Conservation (phyloP, 208 protist genomes). For the Leishmania aethiopica region DNA sequence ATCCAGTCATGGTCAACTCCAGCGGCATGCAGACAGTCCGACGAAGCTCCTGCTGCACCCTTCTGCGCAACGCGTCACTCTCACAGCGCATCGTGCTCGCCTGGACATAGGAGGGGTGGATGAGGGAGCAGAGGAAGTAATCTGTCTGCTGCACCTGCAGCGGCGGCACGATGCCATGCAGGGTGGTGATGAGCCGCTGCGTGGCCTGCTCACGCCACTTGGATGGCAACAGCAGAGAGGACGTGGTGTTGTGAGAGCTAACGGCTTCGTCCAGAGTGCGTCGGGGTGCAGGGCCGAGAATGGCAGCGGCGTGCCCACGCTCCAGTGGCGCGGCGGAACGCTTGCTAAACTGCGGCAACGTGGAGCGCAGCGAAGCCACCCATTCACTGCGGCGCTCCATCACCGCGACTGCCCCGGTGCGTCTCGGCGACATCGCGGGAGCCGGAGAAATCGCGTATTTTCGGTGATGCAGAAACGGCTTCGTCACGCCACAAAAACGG, state of each 20-base stretch:
- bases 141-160: constrained; percentile 38
- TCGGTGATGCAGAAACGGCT: not conserved
- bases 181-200: constrained; percentile 30
- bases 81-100: constrained; percentile 3
- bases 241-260: not conserved
- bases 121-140: constrained; percentile 70
- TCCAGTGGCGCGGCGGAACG: constrained; percentile 6
- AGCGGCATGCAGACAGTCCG: constrained; percentile 68
- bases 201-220: constrained; percentile 31
- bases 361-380: constrained; percentile 15
- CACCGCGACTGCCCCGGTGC: not conserved
- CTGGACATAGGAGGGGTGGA: constrained; percentile 75
- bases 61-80: constrained; percentile 1
- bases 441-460: not conserved
- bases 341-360: constrained; percentile 20
- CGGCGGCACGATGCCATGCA: constrained; percentile 49
- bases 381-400: constrained; percentile 28
- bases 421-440: not conserved
- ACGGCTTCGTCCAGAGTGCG: constrained; percentile 14
- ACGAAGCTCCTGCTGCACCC: constrained; percentile 23
- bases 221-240: constrained; percentile 25
- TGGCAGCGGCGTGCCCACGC: constrained; percentile 1
- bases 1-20: constrained; percentile 56
- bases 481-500: not conserved
- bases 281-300: constrained; percentile 12